phyloP scores from a whole-genome alignment of 768 basidiomycete genomes.

The Scleroderma citrinum region DNA sequence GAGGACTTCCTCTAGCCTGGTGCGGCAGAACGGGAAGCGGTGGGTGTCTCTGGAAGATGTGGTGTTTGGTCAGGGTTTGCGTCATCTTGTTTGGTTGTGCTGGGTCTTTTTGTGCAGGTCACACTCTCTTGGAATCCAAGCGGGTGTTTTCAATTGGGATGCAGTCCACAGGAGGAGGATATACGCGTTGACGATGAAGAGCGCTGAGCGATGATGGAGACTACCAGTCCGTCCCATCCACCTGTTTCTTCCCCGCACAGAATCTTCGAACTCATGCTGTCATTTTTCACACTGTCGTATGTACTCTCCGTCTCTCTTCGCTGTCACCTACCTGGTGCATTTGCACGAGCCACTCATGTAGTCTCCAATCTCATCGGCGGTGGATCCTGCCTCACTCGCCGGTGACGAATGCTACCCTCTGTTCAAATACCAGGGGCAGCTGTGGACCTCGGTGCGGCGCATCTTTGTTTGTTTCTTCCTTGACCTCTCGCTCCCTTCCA shows the following conservation, averaged over 20 bases:
- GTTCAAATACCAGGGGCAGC: background rate
- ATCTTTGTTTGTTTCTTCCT: background rate
- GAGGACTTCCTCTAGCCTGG: slow-evolving; percentile 68
- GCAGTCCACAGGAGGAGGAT: background rate
- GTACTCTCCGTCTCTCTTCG: slow-evolving; percentile 4
- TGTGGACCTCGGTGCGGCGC: background rate
- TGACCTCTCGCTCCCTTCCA: background rate
- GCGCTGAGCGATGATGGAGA: slow-evolving; percentile 18
- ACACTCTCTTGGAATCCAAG: slow-evolving; percentile 15
- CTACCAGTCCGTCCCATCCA: slow-evolving; percentile 33
- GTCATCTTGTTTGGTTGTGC: slow-evolving; percentile 11
- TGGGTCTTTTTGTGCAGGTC: slow-evolving; percentile 26
- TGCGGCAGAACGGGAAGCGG: background rate
- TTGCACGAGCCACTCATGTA: slow-evolving; percentile 3
- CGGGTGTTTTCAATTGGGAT: slow-evolving; percentile 13
- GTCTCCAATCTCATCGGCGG: background rate
- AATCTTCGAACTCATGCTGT: slow-evolving; percentile 23
- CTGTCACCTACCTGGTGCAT: slow-evolving; percentile 6
- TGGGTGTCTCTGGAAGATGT: background rate
- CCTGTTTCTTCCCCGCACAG: slow-evolving; percentile 19
- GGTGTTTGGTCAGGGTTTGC: slow-evolving; percentile 9
- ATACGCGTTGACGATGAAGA: background rate
- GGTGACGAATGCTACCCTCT: background rate
- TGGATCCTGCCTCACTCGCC: background rate
- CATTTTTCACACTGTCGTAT: slow-evolving; percentile 7